A percentile compares a stretch with the other conserved stretches of the same genome.
Conservation (phyloP, 768 basidiomycete genomes). For the Lentinus brumalis region DNA sequence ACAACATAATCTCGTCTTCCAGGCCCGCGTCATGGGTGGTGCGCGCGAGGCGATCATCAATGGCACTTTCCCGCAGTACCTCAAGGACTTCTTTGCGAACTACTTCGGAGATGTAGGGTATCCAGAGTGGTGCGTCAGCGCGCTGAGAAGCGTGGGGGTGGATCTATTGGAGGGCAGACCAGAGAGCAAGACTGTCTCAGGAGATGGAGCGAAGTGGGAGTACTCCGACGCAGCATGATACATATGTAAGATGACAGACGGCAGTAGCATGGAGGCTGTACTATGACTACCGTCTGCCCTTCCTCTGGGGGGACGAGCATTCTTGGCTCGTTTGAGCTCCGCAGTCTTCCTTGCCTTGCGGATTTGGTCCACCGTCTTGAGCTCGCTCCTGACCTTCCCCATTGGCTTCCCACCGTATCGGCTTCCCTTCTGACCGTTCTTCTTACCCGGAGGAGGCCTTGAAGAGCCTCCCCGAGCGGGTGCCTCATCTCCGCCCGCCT, state of each 20-base stretch:
- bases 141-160: slow-evolving; percentile 78
- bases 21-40: slow-evolving; percentile 85
- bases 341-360: slow-evolving; percentile 67
- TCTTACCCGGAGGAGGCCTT: slow-evolving; percentile 23
- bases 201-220: slow-evolving; percentile 80
- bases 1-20: slow-evolving; percentile 82
- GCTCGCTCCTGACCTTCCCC: slow-evolving; percentile 73
- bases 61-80: slow-evolving; percentile 77
- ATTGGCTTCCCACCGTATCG: slow-evolving; percentile 62
- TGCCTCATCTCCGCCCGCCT: slow-evolving; percentile 28
- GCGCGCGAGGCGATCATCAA: slow-evolving; percentile 80
- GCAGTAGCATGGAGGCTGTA: background rate
- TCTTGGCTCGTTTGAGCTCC: slow-evolving; percentile 75
- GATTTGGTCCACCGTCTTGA: slow-evolving; percentile 88
- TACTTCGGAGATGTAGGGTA: slow-evolving; percentile 82
- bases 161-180: slow-evolving; percentile 66
- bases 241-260: background rate
- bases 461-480: slow-evolving; percentile 22
- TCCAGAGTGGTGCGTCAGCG: slow-evolving; percentile 88
- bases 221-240: slow-evolving; percentile 48
- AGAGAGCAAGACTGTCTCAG: slow-evolving; percentile 53
- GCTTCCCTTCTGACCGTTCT: slow-evolving; percentile 39
- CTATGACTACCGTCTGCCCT: slow-evolving; percentile 41
- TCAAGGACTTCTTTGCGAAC: slow-evolving; percentile 70
- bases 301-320: slow-evolving; percentile 66